Percentiles rank a stretch among this genome's conserved stretches.
phyloP scores from a whole-genome alignment of 306 rosid species.

The Sicyos baderoa region DNA sequence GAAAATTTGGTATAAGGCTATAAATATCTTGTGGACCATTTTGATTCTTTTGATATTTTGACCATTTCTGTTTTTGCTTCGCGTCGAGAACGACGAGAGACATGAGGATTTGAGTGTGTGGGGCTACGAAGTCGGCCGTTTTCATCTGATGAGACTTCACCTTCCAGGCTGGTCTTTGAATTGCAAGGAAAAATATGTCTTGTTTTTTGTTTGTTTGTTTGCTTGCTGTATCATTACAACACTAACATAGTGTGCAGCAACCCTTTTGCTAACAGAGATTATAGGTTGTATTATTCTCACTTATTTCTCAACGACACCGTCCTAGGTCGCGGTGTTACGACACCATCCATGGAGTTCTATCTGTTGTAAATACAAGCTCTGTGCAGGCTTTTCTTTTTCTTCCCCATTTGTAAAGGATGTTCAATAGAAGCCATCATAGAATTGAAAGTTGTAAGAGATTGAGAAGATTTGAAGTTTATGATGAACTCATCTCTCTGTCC shows the following conservation, averaged over 20 bases:
- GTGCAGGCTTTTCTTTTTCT: background rate
- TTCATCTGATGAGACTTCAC: conserved; percentile 14
- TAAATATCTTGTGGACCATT: conserved; percentile 31
- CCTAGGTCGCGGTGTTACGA: background rate
- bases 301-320: background rate
- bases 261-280: conserved; percentile 19
- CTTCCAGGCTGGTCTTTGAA: conserved; percentile 21
- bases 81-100: conserved; percentile 30
- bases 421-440: conserved; percentile 12
- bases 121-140: conserved; percentile 13
- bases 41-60: conserved; percentile 50
- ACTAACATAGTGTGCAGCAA: conserved; percentile 16
- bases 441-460: conserved; percentile 12
- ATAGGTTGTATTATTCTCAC: conserved; percentile 14
- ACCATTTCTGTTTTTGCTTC: conserved; percentile 41
- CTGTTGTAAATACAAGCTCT: conserved; percentile 15
- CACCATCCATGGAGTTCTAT: background rate
- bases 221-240: background rate
- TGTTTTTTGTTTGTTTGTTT: background rate
- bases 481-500: conserved; percentile 6
- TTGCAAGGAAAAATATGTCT: background rate
- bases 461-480: background rate
- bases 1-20: conserved; percentile 32
- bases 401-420: background rate
- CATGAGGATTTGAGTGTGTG: conserved; percentile 26